Evolutionary conservation across 768 basidiomycete species (phyloP).

Genomic region (Strobilomyces confusus): DNA sequence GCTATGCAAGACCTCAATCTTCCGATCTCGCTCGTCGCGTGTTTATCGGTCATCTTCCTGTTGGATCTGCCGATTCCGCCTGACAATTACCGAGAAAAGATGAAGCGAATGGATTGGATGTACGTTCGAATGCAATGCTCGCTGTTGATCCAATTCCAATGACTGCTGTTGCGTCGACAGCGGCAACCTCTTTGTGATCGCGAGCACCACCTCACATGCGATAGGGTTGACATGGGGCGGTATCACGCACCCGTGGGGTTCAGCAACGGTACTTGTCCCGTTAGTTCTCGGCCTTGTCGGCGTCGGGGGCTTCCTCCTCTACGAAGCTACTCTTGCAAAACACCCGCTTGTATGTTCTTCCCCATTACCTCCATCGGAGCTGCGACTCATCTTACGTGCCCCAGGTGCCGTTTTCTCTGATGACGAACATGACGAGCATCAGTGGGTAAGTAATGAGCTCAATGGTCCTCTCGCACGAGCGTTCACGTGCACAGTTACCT

Average conservation of each 20-base stretch:
- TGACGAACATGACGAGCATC: neutral
- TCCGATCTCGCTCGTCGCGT: neutral
- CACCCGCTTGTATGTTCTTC: neutral
- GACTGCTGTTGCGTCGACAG: neutral
- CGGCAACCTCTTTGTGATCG: neutral
- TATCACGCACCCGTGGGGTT: neutral
- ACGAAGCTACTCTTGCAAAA: neutral
- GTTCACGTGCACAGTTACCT: neutral
- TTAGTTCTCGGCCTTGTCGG: neutral
- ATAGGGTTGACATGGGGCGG: neutral
- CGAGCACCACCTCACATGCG: neutral
- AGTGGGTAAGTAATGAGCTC: constrained; percentile 13
- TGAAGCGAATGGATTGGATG: neutral
- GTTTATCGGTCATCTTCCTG: neutral
- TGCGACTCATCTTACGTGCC: neutral
- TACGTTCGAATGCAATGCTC: neutral
- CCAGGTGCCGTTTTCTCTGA: constrained; percentile 7
- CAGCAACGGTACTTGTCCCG: neutral
- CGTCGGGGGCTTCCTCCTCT: neutral
- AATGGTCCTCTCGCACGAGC: neutral
- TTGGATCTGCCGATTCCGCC: neutral
- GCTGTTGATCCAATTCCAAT: neutral
- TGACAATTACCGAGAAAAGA: neutral
- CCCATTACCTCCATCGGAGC: neutral
- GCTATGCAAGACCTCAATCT: neutral